Base-by-base conservation (phyloP, 2,329 filamentous ascomycete species). In the Lachnum nothofagi region DNA sequence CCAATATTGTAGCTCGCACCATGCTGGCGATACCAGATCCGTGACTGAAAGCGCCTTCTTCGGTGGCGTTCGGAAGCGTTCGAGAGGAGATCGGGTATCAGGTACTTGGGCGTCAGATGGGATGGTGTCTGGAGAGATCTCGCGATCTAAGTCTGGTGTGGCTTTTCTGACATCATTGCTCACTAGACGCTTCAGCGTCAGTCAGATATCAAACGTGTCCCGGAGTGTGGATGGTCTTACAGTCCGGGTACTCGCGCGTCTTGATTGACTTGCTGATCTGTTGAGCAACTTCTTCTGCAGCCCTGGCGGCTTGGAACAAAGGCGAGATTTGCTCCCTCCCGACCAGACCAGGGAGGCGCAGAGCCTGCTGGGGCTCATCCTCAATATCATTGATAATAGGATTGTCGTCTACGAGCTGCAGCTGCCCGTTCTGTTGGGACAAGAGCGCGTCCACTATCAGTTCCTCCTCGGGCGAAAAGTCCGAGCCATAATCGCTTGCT, bases 1-100 rank as follows among this genome's bases (percentile, higher is more conserved):
- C 74, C 83, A 90, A 62, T 95, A 94, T 66, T 97, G 91, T 51
- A 97, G 68, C 68, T 98, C 91, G 66, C 93, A 98, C 93, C 93
- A 98, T 6, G 91, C 85, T 2, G 91, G 91, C 1, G 88, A 86
- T 0, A 91, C 82, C 20, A 97, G 71, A 66, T 98, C 93, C 2
- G 88, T 90, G 1, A 97, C 93, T 0, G 87, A 89, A 6, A 97
- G 76, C 0, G 87, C 82, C 63, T 88, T 91, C 62, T 77, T 84
- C 0, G 88, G 88, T 48, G 78, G 83, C 1, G 81, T 82, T 31
- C 91, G 84, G 60, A 95, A 95, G 27, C 86, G 81, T 54, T 89
- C 77, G 2, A 96, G 70, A 0, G 90, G 91, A 7, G 82, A 75
- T 51, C 76, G 71, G 7, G 65, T 65, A 62, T 83, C 77, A 12